phyloP scores from a whole-genome alignment of 768 basidiomycete species.

The Neoboletus subvelutipes region DNA sequence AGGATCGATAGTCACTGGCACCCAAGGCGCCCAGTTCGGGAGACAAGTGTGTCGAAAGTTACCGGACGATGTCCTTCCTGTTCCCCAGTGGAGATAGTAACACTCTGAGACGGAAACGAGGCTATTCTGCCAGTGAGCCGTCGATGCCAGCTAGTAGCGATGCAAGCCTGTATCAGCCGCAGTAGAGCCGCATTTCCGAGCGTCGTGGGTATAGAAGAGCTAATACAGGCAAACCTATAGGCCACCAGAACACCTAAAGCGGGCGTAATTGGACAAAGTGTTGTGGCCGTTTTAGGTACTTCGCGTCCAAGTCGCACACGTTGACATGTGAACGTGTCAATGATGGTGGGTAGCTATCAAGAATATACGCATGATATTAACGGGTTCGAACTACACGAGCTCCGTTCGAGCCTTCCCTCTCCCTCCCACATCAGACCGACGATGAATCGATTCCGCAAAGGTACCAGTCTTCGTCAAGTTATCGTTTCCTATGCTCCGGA shows the following conservation, averaged over 20 bases:
- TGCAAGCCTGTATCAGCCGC: too few relatives aligned
- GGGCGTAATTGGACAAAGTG: background rate
- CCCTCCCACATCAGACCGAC: conserved; percentile 1
- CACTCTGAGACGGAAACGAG: background rate
- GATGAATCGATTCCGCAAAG: conserved; percentile 14
- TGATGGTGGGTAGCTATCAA: background rate
- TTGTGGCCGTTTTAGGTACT: too few relatives aligned
- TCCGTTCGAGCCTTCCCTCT: background rate
- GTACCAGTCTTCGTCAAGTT: conserved; percentile 18
- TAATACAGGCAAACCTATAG: too few relatives aligned
- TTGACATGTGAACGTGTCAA: background rate
- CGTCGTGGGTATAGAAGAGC: background rate
- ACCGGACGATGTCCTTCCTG: background rate
- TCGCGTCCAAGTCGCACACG: too few relatives aligned
- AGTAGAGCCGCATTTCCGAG: background rate
- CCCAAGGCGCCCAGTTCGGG: background rate
- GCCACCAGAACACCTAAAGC: background rate
- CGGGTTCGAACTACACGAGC: background rate
- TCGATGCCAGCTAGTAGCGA: background rate
- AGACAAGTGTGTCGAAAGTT: background rate
- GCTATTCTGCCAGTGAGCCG: background rate
- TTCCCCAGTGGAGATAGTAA: background rate
- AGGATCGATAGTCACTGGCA: background rate
- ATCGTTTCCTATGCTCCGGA: conserved; percentile 65
- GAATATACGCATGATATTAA: background rate